These are phyloP conservation scores for Fusarium graminum DNA, from an alignment of 2,329 filamentous ascomycete genomes.

Conservation along the genomic window DNA sequence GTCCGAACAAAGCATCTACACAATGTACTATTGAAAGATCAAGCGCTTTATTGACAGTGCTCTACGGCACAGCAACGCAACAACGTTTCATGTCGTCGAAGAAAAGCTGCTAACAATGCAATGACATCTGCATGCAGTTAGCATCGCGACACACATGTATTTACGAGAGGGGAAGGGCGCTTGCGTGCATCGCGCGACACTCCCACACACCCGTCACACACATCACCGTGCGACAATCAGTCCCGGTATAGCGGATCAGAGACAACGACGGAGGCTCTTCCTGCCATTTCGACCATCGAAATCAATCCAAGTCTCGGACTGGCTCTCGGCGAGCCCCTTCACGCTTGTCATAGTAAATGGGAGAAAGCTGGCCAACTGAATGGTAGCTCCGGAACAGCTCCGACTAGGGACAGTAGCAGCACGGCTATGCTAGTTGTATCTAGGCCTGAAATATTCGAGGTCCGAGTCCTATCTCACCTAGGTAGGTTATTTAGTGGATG, in stretches of 20 bases:
- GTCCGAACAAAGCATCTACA: background rate
- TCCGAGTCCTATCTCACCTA: conserved; percentile 12
- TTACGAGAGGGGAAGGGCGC: conserved; percentile 30
- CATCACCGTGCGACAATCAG: conserved; percentile 48
- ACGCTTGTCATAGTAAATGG: background rate
- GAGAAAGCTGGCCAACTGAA: conserved; percentile 10
- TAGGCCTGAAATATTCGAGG: conserved; percentile 7
- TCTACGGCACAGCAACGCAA: conserved; percentile 32
- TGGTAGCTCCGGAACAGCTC: conserved; percentile 3
- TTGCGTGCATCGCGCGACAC: conserved; percentile 29
- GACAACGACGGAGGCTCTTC: conserved; percentile 33
- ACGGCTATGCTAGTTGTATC: background rate
- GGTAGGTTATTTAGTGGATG: conserved; percentile 16
- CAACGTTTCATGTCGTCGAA: conserved; percentile 41
- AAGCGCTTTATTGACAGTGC: conserved; percentile 6
- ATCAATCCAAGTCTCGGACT: conserved; percentile 1
- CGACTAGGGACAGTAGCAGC: conserved; percentile 9
- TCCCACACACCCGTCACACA: conserved; percentile 39
- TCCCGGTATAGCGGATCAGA: conserved; percentile 46
- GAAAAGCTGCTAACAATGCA: conserved; percentile 40
- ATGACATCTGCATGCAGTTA: conserved; percentile 41
- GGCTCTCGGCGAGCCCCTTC: background rate
- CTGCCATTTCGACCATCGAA: conserved; percentile 8
- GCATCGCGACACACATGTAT: conserved; percentile 31
- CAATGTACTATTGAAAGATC: conserved; percentile 1